Conservation (phyloP, 176 grass and related monocot species). For the Musa schizocarpa region DNA sequence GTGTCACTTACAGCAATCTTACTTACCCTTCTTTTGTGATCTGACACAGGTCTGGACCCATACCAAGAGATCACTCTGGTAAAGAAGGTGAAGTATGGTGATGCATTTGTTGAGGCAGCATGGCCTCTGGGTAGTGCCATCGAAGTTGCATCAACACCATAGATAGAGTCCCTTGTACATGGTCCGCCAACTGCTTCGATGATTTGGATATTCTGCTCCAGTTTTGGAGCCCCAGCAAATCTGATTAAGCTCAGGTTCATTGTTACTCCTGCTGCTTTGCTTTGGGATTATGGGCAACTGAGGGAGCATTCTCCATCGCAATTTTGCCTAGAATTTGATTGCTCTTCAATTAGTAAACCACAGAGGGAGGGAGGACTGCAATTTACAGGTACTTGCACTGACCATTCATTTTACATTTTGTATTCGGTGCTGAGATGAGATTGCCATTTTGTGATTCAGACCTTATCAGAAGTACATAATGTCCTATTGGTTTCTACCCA, state of each 20-base stretch:
- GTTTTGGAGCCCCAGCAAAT: neutral
- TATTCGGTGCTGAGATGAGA: neutral
- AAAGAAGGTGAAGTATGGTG: constrained; percentile 13
- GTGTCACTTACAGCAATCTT: neutral
- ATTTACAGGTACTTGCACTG: neutral
- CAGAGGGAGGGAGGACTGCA: neutral
- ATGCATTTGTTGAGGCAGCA: constrained; percentile 18
- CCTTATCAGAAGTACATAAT: neutral
- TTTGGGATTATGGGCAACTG: neutral
- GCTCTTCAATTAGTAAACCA: neutral
- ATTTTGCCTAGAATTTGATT: neutral
- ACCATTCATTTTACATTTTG: neutral
- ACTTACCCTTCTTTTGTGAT: neutral
- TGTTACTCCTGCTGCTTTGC: neutral
- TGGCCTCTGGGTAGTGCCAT: constrained; percentile 23
- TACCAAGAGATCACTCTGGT: constrained; percentile 19
- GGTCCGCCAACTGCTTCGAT: neutral
- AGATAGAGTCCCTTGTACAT: neutral
- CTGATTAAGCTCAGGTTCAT: neutral
- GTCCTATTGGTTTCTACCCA: neutral
- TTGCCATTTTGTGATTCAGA: neutral
- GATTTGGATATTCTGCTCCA: neutral
- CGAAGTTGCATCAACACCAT: constrained; percentile 11
- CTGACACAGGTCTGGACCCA: constrained; percentile 8
- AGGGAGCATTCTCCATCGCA: neutral